Percentiles rank a stretch among this genome's conserved stretches.
Conservation (phyloP, 23 red algal species). For the Cyanidioschyzon merolae region DNA sequence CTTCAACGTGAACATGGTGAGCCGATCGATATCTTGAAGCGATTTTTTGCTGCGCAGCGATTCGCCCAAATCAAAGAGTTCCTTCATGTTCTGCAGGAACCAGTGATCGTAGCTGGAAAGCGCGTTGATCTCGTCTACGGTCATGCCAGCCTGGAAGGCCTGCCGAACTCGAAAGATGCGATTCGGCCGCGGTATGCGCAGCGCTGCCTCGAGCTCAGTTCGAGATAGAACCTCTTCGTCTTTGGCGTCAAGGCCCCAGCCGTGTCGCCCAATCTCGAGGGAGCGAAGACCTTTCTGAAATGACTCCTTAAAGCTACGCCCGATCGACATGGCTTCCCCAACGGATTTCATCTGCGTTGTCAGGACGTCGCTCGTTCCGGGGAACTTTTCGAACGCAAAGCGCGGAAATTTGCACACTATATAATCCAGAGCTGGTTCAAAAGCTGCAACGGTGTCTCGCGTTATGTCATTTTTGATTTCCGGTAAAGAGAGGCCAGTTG, state of each 20-base stretch:
- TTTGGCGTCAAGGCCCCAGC: conserved; percentile 89
- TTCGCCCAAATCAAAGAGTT: conserved; percentile 31
- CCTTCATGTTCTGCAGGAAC: conserved; percentile 63
- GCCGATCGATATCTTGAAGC: conserved; percentile 31
- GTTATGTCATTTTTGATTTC: conserved; percentile 93
- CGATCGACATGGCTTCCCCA: conserved; percentile 96
- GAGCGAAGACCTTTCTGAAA: conserved; percentile 91
- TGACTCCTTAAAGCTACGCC: conserved; percentile 78
- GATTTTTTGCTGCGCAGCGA: conserved; percentile 33
- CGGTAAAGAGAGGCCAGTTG: conserved; percentile 43
- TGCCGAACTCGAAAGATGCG: conserved; percentile 69
- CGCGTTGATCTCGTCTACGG: conserved; percentile 51
- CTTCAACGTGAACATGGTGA: conserved; percentile 44
- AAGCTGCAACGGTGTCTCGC: conserved; percentile 69
- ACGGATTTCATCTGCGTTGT: conserved; percentile 94
- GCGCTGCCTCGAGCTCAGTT: conserved; percentile 51
- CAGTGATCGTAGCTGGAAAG: conserved; percentile 81
- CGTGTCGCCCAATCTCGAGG: conserved; percentile 83
- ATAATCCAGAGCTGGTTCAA: conserved; percentile 96
- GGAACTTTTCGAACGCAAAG: conserved; percentile 99
- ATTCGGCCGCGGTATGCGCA: conserved; percentile 76
- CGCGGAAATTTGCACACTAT: conserved; percentile 98
- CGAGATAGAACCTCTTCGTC: conserved; percentile 38
- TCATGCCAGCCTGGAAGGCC: conserved; percentile 66
- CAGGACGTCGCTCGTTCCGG: conserved; percentile 46